These are phyloP conservation scores for Linnemannia schmuckeri DNA, from an alignment of 192 early-diverging fungal species.

Conservation along the genomic window DNA sequence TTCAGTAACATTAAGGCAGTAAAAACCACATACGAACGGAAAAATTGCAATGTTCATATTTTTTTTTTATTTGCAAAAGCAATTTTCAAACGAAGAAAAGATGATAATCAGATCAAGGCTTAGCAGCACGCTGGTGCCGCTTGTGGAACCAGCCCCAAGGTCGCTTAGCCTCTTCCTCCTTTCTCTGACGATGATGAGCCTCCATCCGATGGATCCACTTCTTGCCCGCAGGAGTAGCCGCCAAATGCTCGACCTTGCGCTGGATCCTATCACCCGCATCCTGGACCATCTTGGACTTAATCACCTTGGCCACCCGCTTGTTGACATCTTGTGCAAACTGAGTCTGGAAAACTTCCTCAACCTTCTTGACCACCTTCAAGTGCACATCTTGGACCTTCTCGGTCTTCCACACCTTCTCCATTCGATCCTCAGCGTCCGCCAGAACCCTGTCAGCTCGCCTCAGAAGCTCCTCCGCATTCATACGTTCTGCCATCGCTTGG, in stretches of 20 bases:
- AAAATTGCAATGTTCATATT: background rate
- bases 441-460: background rate
- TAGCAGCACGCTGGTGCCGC: background rate
- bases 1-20: background rate
- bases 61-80: background rate
- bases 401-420: background rate
- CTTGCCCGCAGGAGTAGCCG: background rate
- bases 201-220: constrained; percentile 12
- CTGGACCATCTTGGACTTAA: background rate
- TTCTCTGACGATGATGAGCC: background rate
- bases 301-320: background rate
- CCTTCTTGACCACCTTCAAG: background rate
- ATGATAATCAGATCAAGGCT: background rate
- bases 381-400: background rate
- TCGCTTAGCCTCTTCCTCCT: no score
- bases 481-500: background rate
- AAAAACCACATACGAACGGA: background rate
- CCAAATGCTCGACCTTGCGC: background rate
- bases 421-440: background rate
- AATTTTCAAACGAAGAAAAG: background rate
- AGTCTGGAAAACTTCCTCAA: background rate
- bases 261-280: background rate
- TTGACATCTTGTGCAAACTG: background rate
- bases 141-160: background rate
- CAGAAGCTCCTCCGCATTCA: background rate